Conservation (phyloP, 1,139 yeast species). For the Kodamaea sp. region DNA sequence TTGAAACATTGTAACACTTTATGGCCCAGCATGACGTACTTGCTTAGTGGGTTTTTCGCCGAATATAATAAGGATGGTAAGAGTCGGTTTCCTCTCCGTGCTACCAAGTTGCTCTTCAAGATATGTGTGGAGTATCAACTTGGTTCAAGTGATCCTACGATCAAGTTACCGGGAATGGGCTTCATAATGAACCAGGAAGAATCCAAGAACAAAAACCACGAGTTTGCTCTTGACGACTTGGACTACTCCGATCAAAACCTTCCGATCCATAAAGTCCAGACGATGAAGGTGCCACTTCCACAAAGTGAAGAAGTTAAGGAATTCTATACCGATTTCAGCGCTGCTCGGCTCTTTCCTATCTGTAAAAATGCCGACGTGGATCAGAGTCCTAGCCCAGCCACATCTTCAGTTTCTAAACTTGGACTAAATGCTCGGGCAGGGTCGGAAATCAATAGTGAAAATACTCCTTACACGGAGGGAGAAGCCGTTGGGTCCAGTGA, state of each 20-base stretch:
- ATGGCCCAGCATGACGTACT: conserved; percentile 17
- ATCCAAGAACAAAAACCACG: conserved; percentile 1
- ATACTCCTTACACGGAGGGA: too few relatives aligned
- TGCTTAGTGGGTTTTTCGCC: conserved; percentile 13
- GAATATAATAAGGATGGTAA: too few relatives aligned
- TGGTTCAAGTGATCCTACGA: conserved; percentile 9
- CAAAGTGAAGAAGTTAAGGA: too few relatives aligned
- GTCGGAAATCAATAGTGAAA: too few relatives aligned
- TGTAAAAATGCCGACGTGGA: too few relatives aligned
- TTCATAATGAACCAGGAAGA: conserved; percentile 14
- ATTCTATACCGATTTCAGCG: too few relatives aligned
- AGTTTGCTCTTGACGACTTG: conserved; percentile 9
- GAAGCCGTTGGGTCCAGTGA: too few relatives aligned
- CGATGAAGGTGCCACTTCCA: conserved; percentile 15
- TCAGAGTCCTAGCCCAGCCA: too few relatives aligned
- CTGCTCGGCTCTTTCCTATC: too few relatives aligned
- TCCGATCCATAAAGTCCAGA: conserved; percentile 15
- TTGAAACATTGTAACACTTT: conserved; percentile 12
- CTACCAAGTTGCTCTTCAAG: conserved; percentile 9
- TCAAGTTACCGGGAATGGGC: conserved; percentile 14
- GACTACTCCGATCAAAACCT: conserved; percentile 14
- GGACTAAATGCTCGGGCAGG: too few relatives aligned
- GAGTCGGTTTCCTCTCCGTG: conserved; percentile 9
- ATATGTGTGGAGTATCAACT: conserved; percentile 12
- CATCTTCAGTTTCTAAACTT: too few relatives aligned